Conservation (phyloP, 2,329 filamentous ascomycete genomes). For the Westerdykella aurantiaca region DNA sequence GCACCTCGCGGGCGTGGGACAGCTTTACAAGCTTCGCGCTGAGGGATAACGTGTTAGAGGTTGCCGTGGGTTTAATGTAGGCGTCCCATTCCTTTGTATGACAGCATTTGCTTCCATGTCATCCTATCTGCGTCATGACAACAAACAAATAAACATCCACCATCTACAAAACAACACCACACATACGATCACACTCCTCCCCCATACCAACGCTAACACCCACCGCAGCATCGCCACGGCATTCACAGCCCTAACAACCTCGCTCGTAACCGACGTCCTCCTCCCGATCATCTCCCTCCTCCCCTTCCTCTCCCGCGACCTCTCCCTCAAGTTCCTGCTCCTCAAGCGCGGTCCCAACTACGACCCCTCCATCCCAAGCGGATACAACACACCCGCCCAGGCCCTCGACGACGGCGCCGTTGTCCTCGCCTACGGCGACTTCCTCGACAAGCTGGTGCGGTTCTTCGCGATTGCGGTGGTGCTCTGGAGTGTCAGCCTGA, state of each 20-base stretch:
- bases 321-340: slow-evolving; percentile 69
- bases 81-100: slow-evolving; percentile 12
- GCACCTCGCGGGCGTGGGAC: slow-evolving; percentile 50
- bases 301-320: slow-evolving; percentile 63
- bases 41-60: slow-evolving; percentile 68
- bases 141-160: not conserved
- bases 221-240: slow-evolving; percentile 57
- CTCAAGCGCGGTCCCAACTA: slow-evolving; percentile 52
- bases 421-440: slow-evolving; percentile 66
- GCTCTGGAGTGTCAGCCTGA: slow-evolving; percentile 57
- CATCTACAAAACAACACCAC: not conserved
- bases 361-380: slow-evolving; percentile 37
- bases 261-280: slow-evolving; percentile 64
- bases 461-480: slow-evolving; percentile 61
- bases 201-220: not conserved
- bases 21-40: slow-evolving; percentile 69
- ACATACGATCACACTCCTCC: not conserved
- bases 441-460: slow-evolving; percentile 59
- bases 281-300: slow-evolving; percentile 64
- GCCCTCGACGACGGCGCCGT: slow-evolving; percentile 67
- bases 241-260: slow-evolving; percentile 66
- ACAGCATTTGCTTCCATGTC: not conserved
- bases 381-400: slow-evolving; percentile 66
- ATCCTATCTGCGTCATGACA: not conserved
- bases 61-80: slow-evolving; percentile 70